Percentiles rank a stretch among this genome's conserved stretches.
Conservation (phyloP, 2,329 filamentous ascomycete genomes). For the Epicoccum nigrum region DNA sequence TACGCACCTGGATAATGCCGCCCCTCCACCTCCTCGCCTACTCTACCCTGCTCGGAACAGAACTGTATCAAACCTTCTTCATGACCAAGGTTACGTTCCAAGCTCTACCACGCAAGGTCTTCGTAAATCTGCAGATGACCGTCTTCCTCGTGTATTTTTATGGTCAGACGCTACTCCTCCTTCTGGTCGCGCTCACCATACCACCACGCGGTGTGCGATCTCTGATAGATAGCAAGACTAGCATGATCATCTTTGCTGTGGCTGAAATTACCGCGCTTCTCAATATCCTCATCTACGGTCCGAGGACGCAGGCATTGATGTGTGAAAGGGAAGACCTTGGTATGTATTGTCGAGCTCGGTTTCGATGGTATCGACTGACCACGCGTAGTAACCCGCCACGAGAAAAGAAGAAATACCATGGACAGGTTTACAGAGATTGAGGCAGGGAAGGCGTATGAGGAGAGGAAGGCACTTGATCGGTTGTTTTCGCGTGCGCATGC, state of each 20-base stretch:
- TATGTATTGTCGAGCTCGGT: constrained; percentile 5
- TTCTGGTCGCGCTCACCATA: constrained; percentile 43
- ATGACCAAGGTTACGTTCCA: constrained; percentile 50
- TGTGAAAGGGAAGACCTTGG: constrained; percentile 43
- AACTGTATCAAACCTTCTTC: constrained; percentile 51
- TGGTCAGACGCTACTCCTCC: constrained; percentile 44
- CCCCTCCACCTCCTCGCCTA: constrained; percentile 50
- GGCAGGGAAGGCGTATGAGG: constrained; percentile 7
- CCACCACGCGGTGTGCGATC: constrained; percentile 44
- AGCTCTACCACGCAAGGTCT: constrained; percentile 45
- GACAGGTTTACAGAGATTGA: no score
- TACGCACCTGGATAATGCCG: constrained; percentile 15
- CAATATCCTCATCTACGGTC: constrained; percentile 48
- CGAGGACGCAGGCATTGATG: constrained; percentile 42
- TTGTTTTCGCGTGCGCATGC: constrained; percentile 48
- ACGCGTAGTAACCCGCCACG: constrained; percentile 26
- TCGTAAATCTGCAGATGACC: constrained; percentile 49
- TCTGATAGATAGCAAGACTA: constrained; percentile 25
- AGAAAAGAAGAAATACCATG: constrained; percentile 5
- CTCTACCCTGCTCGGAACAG: constrained; percentile 48
- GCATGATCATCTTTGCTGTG: constrained; percentile 38
- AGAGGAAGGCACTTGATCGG: constrained; percentile 38
- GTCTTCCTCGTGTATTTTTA: constrained; percentile 52
- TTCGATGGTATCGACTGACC: constrained; percentile 1
- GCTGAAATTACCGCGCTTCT: constrained; percentile 40